Percentiles rank a stretch among this genome's conserved stretches.
Conservation (phyloP, 2,329 filamentous ascomycete species). For the Aspergillus sojae region DNA sequence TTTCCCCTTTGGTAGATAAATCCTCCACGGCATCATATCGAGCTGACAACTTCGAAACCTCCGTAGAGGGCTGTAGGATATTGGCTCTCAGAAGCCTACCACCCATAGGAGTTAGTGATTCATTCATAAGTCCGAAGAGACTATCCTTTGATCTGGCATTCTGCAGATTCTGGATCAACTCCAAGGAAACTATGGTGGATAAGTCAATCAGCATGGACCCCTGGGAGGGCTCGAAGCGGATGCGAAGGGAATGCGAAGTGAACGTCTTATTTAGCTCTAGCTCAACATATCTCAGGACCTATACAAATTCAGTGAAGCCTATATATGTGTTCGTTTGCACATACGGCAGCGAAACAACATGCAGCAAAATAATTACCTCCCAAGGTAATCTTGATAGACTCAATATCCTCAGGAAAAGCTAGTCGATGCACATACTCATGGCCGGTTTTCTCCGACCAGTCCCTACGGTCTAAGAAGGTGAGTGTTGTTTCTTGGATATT, state of each 20-base stretch:
- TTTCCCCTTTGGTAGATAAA: slow-evolving; percentile 76
- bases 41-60: slow-evolving; percentile 65
- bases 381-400: slow-evolving; percentile 77
- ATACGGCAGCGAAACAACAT: slow-evolving; percentile 81
- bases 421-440: slow-evolving; percentile 76
- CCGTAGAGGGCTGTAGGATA: slow-evolving; percentile 84
- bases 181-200: slow-evolving; percentile 81
- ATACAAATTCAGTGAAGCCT: slow-evolving; percentile 16
- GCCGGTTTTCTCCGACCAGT: slow-evolving; percentile 80
- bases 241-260: slow-evolving; percentile 75
- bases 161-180: slow-evolving; percentile 85
- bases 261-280: slow-evolving; percentile 69
- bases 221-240: slow-evolving; percentile 85
- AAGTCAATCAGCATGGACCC: slow-evolving; percentile 96
- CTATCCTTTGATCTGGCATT: slow-evolving; percentile 77
- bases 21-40: slow-evolving; percentile 85
- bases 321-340: slow-evolving; percentile 27
- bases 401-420: slow-evolving; percentile 78
- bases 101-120: slow-evolving; percentile 88
- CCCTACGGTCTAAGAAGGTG: slow-evolving; percentile 70
- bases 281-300: slow-evolving; percentile 83
- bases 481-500: slow-evolving; percentile 66
- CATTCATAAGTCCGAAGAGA: slow-evolving; percentile 81
- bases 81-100: slow-evolving; percentile 79
- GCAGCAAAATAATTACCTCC: slow-evolving; percentile 84